phyloP scores from a whole-genome alignment of 2,329 filamentous ascomycete genomes.

The Calonectria naviculata region DNA sequence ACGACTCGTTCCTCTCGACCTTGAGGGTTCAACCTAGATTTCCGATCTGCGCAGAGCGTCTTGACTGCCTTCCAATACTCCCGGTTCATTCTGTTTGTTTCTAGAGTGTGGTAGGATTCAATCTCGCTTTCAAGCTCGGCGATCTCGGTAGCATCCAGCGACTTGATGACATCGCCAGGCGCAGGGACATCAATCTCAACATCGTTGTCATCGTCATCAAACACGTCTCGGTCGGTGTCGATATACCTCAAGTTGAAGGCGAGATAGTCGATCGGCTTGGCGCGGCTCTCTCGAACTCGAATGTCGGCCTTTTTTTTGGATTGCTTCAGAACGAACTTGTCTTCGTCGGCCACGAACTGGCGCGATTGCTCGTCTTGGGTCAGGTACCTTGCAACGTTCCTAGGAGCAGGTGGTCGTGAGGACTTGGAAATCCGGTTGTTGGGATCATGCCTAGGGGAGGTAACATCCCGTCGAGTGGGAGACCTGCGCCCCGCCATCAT shows the following conservation, averaged over 20 bases:
- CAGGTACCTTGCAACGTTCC: slow-evolving; percentile 58
- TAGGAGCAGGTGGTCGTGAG: slow-evolving; percentile 40
- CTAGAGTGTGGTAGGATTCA: slow-evolving; percentile 80
- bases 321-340: slow-evolving; percentile 95
- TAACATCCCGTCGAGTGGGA: slow-evolving; percentile 59
- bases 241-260: slow-evolving; percentile 91
- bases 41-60: slow-evolving; percentile 82
- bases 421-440: slow-evolving; percentile 67
- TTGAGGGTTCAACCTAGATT: slow-evolving; percentile 71
- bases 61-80: slow-evolving; percentile 96
- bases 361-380: slow-evolving; percentile 83
- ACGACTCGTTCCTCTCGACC: slow-evolving; percentile 78
- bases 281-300: slow-evolving; percentile 88
- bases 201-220: slow-evolving; percentile 86
- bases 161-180: slow-evolving; percentile 84
- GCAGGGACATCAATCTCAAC: slow-evolving; percentile 79
- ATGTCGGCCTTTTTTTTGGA: slow-evolving; percentile 98
- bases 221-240: slow-evolving; percentile 84
- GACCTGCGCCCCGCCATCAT: slow-evolving; percentile 64
- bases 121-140: slow-evolving; percentile 86
- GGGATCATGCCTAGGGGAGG: slow-evolving; percentile 65
- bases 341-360: slow-evolving; percentile 92
- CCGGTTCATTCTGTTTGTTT: slow-evolving; percentile 80
- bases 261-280: slow-evolving; percentile 93
- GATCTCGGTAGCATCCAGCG: slow-evolving; percentile 74